Base-by-base conservation (phyloP, 163 green algal genomes). In the Prototheca stagnorum region DNA sequence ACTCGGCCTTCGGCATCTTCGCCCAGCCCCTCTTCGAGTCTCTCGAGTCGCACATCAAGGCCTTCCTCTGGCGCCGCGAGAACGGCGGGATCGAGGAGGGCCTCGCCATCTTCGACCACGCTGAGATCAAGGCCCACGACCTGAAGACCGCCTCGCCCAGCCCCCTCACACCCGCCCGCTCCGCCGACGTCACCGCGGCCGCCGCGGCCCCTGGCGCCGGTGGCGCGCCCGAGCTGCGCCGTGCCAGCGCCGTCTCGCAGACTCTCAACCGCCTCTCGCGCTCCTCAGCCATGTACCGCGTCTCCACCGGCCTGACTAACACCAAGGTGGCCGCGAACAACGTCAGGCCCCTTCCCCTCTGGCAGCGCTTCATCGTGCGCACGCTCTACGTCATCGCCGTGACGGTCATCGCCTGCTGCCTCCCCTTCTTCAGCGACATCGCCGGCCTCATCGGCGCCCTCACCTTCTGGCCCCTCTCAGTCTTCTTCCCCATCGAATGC, bases 341-440 rank as follows among this genome's bases (percentile, higher is more conserved):
- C 11, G 39, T 51, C 0, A n/a, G n/a, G n/a, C 22, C 21, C 0
- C 15, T 51, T 6, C 22, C 23, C 27, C 19, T 51, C 23, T 39
- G 40, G 39, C 40, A 58, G 16, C 36, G 52, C 22, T 5, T 59
- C 3, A 50, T 59, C 27, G 16, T 59, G 7, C 39, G 52, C 31
- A 44, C 29, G 1, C 16, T 35, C 28, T 59, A 59, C 36, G 52
- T 60, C 12, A 8, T 35, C n/a, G 5, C 52, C 12, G 52, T 35
- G 5, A 60, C 52, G n/a, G 11, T 60, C 19, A 45, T 60, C 40
- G 52, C 42, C 42, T 26, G 41, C 8, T 19, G 52, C 42, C 44
- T 60, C 28, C 52, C 52, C n/a, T 60, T 60, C 28, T 60, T 60
- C 28, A 33, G 37, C n/a, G 42, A 34, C 16, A 50, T 60, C 34